A percentile compares a stretch with the other conserved stretches of the same genome.
Conservation (phyloP, 768 basidiomycete genomes). For the Leucocoprinus leucothites region DNA sequence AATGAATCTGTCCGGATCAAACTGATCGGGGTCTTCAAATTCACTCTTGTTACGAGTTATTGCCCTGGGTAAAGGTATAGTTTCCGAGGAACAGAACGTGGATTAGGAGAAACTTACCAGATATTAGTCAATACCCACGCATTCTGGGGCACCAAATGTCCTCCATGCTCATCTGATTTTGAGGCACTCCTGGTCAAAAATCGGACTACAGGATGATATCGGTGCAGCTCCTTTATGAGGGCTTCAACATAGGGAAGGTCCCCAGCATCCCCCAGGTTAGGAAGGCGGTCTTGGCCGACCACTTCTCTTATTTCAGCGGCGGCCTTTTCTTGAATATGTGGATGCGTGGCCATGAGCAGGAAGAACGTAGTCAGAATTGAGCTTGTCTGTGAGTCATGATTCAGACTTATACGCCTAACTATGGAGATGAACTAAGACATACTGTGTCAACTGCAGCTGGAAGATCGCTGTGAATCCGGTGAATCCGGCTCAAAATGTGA, state of each 20-base stretch:
- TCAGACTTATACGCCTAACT: neutral
- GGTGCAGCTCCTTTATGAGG: slow-evolving; percentile 26
- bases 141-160: neutral
- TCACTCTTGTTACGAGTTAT: slow-evolving; percentile 13
- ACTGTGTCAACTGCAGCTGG: neutral
- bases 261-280: slow-evolving; percentile 18
- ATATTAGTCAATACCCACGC: neutral
- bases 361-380: neutral
- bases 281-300: slow-evolving; percentile 17
- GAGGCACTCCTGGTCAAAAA: neutral
- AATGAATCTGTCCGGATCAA: slow-evolving; percentile 16
- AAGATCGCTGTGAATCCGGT: neutral
- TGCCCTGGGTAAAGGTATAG: slow-evolving; percentile 11
- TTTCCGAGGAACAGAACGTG: neutral
- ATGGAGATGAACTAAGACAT: neutral
- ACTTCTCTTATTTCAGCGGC: slow-evolving; percentile 21
- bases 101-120: neutral
- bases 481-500: neutral
- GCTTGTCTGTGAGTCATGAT: neutral
- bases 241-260: slow-evolving; percentile 34
- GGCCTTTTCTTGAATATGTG: slow-evolving; percentile 17
- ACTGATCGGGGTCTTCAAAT: slow-evolving; percentile 11
- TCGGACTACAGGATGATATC: slow-evolving; percentile 7
- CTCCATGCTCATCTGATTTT: neutral
- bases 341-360: slow-evolving; percentile 4